Percentiles rank a stretch among this genome's conserved stretches.
Conservation (phyloP, 2,329 filamentous ascomycete species). For the Grosmannia serpens region DNA sequence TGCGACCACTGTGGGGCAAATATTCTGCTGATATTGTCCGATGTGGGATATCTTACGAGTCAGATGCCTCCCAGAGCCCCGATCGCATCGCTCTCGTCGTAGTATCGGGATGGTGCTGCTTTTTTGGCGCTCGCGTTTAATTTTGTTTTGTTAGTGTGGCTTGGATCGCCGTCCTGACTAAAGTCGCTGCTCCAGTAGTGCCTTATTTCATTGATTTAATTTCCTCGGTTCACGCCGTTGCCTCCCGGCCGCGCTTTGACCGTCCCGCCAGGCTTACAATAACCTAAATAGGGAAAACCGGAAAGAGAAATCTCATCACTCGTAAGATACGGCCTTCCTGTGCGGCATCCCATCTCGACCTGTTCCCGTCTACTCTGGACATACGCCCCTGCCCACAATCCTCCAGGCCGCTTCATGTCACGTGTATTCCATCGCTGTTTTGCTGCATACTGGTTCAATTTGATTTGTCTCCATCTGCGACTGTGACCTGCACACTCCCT, state of each 20-base stretch:
- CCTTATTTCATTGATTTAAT: neutral
- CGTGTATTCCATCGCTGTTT: neutral
- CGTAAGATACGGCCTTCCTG: too few species aligned
- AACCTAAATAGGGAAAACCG: neutral
- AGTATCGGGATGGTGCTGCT: neutral
- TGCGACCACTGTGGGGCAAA: too few species aligned
- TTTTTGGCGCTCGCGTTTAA: neutral
- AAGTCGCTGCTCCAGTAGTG: neutral
- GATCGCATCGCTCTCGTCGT: neutral
- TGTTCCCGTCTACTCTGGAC: neutral
- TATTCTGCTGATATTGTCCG: too few species aligned
- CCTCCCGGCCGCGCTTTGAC: neutral
- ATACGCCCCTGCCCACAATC: too few species aligned
- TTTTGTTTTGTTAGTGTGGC: neutral
- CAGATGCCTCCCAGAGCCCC: too few species aligned
- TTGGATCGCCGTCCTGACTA: neutral
- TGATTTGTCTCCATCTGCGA: constrained; percentile 18
- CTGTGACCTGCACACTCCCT: constrained; percentile 10
- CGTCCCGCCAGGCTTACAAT: neutral
- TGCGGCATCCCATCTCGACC: neutral
- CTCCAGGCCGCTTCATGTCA: too few species aligned
- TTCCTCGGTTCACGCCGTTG: neutral
- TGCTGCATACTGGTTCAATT: neutral
- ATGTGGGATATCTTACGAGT: too few species aligned
- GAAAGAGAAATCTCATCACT: neutral